Evolutionary conservation across 2,329 filamentous ascomycete genomes (phyloP).

Genomic region (Aaosphaeria pasadenensis): DNA sequence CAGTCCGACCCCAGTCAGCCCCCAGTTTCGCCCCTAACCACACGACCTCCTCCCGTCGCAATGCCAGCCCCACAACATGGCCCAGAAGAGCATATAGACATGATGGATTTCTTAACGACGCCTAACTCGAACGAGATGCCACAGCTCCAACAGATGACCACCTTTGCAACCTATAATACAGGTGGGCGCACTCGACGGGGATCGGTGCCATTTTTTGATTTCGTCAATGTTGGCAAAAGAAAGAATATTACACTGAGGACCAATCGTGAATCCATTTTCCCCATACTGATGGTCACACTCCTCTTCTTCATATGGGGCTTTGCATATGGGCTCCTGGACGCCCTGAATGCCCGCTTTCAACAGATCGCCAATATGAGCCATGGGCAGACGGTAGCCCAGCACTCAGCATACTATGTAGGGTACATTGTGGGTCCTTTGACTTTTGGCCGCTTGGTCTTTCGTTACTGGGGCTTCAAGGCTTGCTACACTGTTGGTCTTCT

Average conservation of each 20-base stretch:
- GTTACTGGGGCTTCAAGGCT: slow-evolving; percentile 60
- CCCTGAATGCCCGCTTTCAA: slow-evolving; percentile 70
- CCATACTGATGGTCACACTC: slow-evolving; percentile 71
- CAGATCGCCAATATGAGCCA: slow-evolving; percentile 59
- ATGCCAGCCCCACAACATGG: background rate
- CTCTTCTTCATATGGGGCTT: slow-evolving; percentile 90
- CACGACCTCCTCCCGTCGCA: slow-evolving; percentile 18
- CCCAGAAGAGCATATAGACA: slow-evolving; percentile 34
- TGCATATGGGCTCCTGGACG: slow-evolving; percentile 82
- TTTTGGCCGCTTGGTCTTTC: slow-evolving; percentile 59
- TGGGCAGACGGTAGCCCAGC: slow-evolving; percentile 64
- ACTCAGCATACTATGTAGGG: slow-evolving; percentile 67
- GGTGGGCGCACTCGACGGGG: slow-evolving; percentile 18
- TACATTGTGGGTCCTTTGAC: slow-evolving; percentile 70
- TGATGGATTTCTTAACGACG: slow-evolving; percentile 55
- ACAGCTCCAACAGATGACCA: slow-evolving; percentile 35
- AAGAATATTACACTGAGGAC: slow-evolving; percentile 69
- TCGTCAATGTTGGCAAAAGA: slow-evolving; percentile 65
- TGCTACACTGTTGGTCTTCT: slow-evolving; percentile 59
- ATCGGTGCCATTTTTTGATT: slow-evolving; percentile 65
- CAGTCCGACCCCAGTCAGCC: slow-evolving; percentile 9
- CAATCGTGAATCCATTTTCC: slow-evolving; percentile 64
- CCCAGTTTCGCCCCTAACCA: slow-evolving; percentile 17
- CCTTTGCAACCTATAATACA: slow-evolving; percentile 25
- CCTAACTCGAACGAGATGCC: slow-evolving; percentile 42